A percentile compares a stretch with the other conserved stretches of the same genome.
These are phyloP conservation scores for Penicillium sp. DNA, from an alignment of 2,329 filamentous ascomycete species.

Conservation along the genomic window DNA sequence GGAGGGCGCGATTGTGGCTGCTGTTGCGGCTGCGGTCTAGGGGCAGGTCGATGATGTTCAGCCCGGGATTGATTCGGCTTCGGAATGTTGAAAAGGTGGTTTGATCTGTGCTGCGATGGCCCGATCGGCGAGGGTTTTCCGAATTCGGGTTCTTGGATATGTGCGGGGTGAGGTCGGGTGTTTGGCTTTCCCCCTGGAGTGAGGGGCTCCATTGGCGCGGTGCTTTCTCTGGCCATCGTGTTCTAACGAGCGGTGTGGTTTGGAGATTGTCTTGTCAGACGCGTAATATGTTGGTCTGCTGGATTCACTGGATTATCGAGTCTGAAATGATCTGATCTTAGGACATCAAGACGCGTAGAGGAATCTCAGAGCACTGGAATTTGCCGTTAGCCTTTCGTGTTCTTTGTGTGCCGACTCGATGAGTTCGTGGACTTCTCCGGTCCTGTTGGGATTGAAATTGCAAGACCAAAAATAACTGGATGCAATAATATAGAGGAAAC, in stretches of 20 bases:
- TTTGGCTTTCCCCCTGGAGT: conserved; percentile 29
- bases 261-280: conserved; percentile 12
- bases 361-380: background rate
- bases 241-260: background rate
- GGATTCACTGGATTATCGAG: background rate
- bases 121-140: conserved; percentile 52
- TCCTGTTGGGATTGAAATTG: background rate
- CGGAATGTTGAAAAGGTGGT: conserved; percentile 46
- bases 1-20: conserved; percentile 2
- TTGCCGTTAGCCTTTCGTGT: background rate
- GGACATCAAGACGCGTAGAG: background rate
- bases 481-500: background rate
- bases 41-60: conserved; percentile 42
- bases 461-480: background rate
- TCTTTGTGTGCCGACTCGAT: background rate
- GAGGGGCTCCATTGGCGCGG: conserved; percentile 34
- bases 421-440: background rate
- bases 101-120: conserved; percentile 35
- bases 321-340: background rate
- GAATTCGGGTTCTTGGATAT: conserved; percentile 45
- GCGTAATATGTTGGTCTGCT: too few species aligned
- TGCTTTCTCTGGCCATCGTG: conserved; percentile 46
- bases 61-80: conserved; percentile 42
- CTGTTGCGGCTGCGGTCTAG: conserved; percentile 17
- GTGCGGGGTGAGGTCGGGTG: conserved; percentile 27